These are phyloP conservation scores for Suzukiozyma palmioleophila DNA, from an alignment of 1,139 yeast genomes.

Conservation along the genomic window DNA sequence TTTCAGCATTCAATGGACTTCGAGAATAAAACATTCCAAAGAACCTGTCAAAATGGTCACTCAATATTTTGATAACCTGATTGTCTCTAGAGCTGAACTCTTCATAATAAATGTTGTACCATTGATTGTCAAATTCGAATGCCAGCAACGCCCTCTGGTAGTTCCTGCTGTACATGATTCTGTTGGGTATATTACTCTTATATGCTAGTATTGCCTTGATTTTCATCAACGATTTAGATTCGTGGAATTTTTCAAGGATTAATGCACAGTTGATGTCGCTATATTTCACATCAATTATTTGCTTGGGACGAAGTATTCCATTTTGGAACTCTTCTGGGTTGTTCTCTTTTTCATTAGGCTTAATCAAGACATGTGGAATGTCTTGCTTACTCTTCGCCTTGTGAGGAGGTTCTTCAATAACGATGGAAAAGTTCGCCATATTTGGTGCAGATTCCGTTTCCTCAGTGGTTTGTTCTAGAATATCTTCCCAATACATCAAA, in stretches of 20 bases:
- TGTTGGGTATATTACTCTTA: neutral
- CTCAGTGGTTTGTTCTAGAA: neutral
- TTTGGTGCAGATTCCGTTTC: neutral
- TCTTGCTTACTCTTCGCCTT: neutral
- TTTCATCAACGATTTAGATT: constrained; percentile 1
- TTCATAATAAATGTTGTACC: neutral
- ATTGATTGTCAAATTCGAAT: neutral
- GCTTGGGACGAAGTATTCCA: neutral
- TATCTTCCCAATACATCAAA: constrained; percentile 2
- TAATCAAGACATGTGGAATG: neutral
- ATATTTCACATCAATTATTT: neutral
- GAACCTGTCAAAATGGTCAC: constrained; percentile 2
- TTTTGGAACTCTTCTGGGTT: neutral
- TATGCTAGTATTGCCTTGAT: constrained; percentile 2
- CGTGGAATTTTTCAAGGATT: constrained; percentile 1
- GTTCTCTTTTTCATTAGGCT: neutral
- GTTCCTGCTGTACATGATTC: neutral
- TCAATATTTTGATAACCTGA: neutral
- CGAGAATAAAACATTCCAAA: constrained; percentile 1
- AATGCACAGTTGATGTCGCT: constrained; percentile 1
- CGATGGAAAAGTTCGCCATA: neutral
- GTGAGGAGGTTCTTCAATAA: neutral
- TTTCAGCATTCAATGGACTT: constrained; percentile 1
- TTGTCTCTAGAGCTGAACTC: neutral
- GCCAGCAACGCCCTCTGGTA: neutral